Evolutionary conservation across 768 basidiomycete species (phyloP), one percentile per base, ranked within the genome.

Genomic region (Rhodotorula diobovata): DNA sequence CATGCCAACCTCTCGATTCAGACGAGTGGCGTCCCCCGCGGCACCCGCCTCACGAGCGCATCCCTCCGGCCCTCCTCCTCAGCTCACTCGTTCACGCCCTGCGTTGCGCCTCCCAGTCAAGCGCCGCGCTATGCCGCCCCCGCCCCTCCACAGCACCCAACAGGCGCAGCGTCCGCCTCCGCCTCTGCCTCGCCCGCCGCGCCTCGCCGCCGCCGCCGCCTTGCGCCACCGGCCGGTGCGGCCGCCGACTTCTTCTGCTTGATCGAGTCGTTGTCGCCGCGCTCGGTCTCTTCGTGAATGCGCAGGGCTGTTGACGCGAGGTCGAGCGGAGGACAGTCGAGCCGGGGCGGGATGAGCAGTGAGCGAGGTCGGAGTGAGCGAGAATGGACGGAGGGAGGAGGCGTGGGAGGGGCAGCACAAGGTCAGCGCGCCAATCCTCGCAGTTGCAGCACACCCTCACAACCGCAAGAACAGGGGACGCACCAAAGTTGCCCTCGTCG

Each of bases 231-330:
- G 5, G 43, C 8, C 37, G 39, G 21, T 8, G 51, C 23, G 8
- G 37, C 55, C n/a, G n/a, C 5, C 16, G 81, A 81, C 32, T 43
- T 56, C 39, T 43, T 32, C 84, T 65, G n/a, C 80, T 89, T 92
- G 76, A 95, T 86, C 4, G 87, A 84, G 2, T 88, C 86, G 76
- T 97, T 96, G 65, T 88, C 87, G 11, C 93, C 94, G 15, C 95
- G 82, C 77, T 96, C 94, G 0, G 91, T 94, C 64, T 93, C 84
- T 68, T 84, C 91, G 92, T 74, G 64, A 37, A 75, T 63, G 37
- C 71, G 55, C 8, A 73, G 46, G 23, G 67, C 66, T 72, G 66
- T 4, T 16, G 30, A 18, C 25, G 21, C 28, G 25, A 43, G 59
- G 56, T 34, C 11, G 32, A 34, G 15, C 32, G 32, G 16, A 55